Evolutionary conservation across 129 eudicot species (phyloP).

Genomic region (Flaveria robusta): DNA sequence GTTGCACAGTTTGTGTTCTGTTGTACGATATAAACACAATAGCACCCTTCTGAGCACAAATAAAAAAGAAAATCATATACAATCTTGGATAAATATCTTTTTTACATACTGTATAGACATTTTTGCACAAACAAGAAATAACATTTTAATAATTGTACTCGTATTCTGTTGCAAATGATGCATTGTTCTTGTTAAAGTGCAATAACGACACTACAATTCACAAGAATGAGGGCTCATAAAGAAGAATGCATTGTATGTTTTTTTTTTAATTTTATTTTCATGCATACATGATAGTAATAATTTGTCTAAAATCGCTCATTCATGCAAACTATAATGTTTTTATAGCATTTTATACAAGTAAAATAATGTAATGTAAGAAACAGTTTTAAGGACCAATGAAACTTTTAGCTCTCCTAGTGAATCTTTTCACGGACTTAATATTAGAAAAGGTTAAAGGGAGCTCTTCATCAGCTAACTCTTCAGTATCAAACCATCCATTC

Average conservation of each 20-base stretch:
- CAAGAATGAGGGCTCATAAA: constrained; percentile 23
- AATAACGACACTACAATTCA: background rate
- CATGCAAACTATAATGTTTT: constrained; percentile 20
- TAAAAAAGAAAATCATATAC: constrained; percentile 5
- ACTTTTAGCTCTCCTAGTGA: constrained; percentile 56
- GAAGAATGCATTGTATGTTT: background rate
- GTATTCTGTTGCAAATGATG: constrained; percentile 4
- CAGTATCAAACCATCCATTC: constrained; percentile 50
- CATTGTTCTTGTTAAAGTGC: constrained; percentile 14
- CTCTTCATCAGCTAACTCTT: constrained; percentile 62
- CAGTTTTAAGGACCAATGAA: constrained; percentile 31
- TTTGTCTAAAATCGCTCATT: constrained; percentile 17
- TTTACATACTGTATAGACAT: background rate
- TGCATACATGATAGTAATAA: background rate
- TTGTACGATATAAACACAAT: background rate
- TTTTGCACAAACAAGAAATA: background rate
- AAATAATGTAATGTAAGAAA: background rate
- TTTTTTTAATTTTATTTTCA: background rate
- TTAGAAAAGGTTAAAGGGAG: constrained; percentile 89
- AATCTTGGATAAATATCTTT: constrained; percentile 7
- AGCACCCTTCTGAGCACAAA: background rate
- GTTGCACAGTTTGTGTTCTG: background rate
- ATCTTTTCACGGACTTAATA: constrained; percentile 41
- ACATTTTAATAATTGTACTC: background rate
- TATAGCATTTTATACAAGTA: constrained; percentile 15